Conservation (phyloP, 441 rosid genomes). For the Corymbia citriodora region DNA sequence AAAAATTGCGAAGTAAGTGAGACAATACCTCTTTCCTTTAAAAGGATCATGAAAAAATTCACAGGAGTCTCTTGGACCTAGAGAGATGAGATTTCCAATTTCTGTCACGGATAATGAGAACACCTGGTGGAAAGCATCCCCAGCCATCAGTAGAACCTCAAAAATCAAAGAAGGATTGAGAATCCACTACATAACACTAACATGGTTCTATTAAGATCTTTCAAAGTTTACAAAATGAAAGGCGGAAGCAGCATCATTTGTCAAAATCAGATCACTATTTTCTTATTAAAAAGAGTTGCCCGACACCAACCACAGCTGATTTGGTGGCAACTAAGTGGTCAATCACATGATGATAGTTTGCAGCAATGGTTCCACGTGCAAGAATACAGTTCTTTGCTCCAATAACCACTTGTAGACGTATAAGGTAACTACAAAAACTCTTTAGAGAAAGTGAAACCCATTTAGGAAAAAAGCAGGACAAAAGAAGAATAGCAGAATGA, state of each 20-base stretch:
- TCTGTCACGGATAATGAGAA: slow-evolving; percentile 83
- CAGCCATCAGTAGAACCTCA: neutral
- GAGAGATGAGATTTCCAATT: slow-evolving; percentile 69
- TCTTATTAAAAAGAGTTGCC: neutral
- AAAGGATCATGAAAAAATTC: slow-evolving; percentile 89
- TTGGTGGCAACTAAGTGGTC: neutral
- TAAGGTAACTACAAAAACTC: neutral
- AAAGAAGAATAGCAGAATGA: neutral
- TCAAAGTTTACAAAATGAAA: neutral
- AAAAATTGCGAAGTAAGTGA: neutral
- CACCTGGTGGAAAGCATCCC: slow-evolving; percentile 41
- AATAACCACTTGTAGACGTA: neutral
- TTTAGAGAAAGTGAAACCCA: neutral
- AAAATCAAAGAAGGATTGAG: neutral
- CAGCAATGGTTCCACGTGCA: neutral
- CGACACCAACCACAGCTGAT: neutral
- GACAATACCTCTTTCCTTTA: slow-evolving; percentile 73
- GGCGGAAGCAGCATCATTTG: neutral
- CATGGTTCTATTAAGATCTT: neutral
- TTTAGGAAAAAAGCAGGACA: neutral
- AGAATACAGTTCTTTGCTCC: neutral
- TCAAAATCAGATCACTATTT: neutral
- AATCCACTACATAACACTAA: neutral
- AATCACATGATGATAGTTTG: neutral
- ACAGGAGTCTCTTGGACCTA: slow-evolving; percentile 69